Evolutionary conservation across 345 rosid species (phyloP), one percentile per base, ranked within the genome.

Genomic region (Odontarrhena argentea): DNA sequence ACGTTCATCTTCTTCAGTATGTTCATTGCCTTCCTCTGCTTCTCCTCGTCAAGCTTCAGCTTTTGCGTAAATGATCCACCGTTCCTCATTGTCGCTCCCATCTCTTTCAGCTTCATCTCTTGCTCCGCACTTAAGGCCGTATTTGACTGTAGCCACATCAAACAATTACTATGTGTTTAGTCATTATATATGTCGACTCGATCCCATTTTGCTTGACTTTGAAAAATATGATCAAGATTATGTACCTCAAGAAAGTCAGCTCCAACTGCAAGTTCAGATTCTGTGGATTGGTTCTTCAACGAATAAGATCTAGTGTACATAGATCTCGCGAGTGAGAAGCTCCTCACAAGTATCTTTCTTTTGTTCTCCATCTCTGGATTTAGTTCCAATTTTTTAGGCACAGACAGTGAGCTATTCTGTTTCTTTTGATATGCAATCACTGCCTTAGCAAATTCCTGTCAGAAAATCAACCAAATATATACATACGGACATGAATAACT

Each of bases 241-340:
- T 59, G 50, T 65, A 88, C 97, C 93, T 87, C 86, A 10, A 88
- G 88, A 73, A 92, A 88, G 13, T 88, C 88, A 40, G 94, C 94
- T 15, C 92, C 94, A 28, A 82, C 76, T 52, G 77, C 48, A 13
- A 88, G 80, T 71, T 85, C 84, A 25, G 82, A 80, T 60, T 84
- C 86, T 60, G 74, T 79, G n/a, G 82, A 70, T 40, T 82, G 77
- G 65, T 71, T 55, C 67, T 75, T 65, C n/a, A 28, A 69, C 26
- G 71, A 73, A 6, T 88, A 84, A 36, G 70, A 51, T 55, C 58
- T 62, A 0, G 61, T 58, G 66, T 84, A 87, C 60, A 88, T 71
- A 40, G 86, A 62, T 63, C 76, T 89, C 7, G 95, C 98, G 36
- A 86, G 77, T 1, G 91, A 87, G 81, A 89, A 92, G 70, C 96